Evolutionary conservation across 2,329 filamentous ascomycete species (phyloP), one percentile per base, ranked within the genome.

Genomic region (Calonectria henricotiae): DNA sequence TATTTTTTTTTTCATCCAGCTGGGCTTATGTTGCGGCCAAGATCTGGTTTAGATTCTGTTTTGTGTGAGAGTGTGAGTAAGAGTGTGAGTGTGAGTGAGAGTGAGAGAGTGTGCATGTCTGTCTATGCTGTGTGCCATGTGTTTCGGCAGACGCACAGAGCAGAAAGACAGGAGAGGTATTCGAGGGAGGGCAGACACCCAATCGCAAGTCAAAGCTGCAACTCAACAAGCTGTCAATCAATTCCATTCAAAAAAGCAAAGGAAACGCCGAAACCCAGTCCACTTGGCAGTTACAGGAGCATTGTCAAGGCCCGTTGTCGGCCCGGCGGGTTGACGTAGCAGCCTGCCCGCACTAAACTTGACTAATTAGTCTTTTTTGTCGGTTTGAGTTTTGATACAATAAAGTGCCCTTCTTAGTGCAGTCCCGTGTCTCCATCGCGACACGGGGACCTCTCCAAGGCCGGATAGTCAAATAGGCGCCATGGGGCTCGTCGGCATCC

Each of bases 161-260:
- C 41, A 43, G 20, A 9, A n/a, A 43, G n/a, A 55, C 30, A 35
- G 6, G 8, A 11, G n/a, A 55, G 51, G 51, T 37, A 55, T 55
- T 55, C 32, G 30, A 37, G 51, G 51, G 51, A 55, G 51, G 12
- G 51, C 30, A 20, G 35, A 7, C 51, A 35, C n/a, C 51, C 51
- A 55, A 55, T 55, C 17, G 32, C 51, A 55, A 37, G 30, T 23
- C 51, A 37, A 20, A 23, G 32, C 51, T 55, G 32, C 51, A 55
- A 37, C 51, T n/a, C 51, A 55, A 55, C 51, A 37, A 35, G 9
- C 51, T 37, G 51, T 55, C 51, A 55, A 55, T 55, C 51, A 55
- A 55, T 55, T 55, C 51, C 51, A 37, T 55, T 55, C 51, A 55
- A 55, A 55, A 55, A 55, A 55, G 51, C 51, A 55, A 55, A 55